Evolutionary conservation across 805 yeast genomes (phyloP), one percentile per base, ranked within the genome.

Genomic region (Kuraishia piskuri): DNA sequence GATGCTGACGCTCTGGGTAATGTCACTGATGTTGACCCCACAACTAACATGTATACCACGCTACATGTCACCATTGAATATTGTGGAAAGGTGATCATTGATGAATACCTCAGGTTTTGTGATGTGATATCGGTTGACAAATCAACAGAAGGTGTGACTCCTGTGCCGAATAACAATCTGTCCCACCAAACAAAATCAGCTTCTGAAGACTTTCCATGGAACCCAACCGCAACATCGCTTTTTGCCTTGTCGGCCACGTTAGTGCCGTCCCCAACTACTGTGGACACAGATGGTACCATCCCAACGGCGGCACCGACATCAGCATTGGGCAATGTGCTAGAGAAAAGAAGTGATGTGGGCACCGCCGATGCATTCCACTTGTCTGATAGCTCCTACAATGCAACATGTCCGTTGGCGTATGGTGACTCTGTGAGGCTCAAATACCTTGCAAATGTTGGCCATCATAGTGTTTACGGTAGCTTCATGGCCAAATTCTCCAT

Each of bases 21-120:
- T 22, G 71, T 78, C 9, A 57, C 66, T 14, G 83, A 79, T 55
- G 76, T 77, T 31, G 72, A 79, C 58, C 10, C 57, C 1, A 63
- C 72, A 2, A 73, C 82, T 1, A 77, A 78, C 61, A 70, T 65
- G 56, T 78, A 63, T 59, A 77, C 83, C 9, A 76, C 82, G 1
- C 61, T 79, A 47, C 79, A 76, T 52, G 75, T 76, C 12, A 67
- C 68, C 40, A 63, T 78, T 8, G 68, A 68, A 49, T 78, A 73
- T 58, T 68, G 70, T 63, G 81, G 78, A 19, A 72, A 73, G 47
- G 61, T 64, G 23, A 61, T 77, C 7, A 59, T 68, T 10, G 71
- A 69, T 54, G 72, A 73, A 44, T 72, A 72, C 56, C 57, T 65
- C 21, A 62, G 82, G 21, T 65, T 79, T 45, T 79, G 84, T 61